A percentile compares a stretch with the other conserved stretches of the same genome.
phyloP scores from a whole-genome alignment of 768 basidiomycete genomes.

The Kockovaella imperatae region DNA sequence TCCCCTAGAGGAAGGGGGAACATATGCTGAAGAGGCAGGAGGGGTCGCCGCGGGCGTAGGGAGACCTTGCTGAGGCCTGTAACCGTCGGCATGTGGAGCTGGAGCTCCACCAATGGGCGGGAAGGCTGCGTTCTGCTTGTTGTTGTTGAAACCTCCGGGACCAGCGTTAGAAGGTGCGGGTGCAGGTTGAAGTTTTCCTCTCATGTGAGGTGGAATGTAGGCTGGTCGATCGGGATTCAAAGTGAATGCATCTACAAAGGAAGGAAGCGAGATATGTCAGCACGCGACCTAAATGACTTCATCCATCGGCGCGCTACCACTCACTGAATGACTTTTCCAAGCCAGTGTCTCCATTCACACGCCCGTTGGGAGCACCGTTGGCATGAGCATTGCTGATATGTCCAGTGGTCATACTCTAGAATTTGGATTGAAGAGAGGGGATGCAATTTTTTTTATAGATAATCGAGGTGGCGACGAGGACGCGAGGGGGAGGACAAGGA shows the following conservation, averaged over 20 bases:
- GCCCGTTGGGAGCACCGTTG: conserved; percentile 12
- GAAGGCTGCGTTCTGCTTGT: too few relatives aligned
- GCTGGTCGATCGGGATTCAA: conserved; percentile 45
- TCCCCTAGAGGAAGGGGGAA: conserved; percentile 19
- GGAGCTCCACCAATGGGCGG: conserved; percentile 16
- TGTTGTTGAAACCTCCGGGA: too few relatives aligned
- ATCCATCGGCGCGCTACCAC: conserved; percentile 5
- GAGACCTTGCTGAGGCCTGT: conserved; percentile 24
- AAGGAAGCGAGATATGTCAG: conserved; percentile 10
- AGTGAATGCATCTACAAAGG: conserved; percentile 20
- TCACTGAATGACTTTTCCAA: conserved; percentile 42
- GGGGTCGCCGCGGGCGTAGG: conserved; percentile 37
- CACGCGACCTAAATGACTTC: background rate
- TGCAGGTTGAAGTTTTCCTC: conserved; percentile 19
- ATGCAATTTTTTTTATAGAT: conserved; percentile 4
- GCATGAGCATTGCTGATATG: conserved; percentile 19
- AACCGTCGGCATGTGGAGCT: conserved; percentile 16
- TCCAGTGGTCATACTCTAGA: conserved; percentile 22
- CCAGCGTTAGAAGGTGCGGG: conserved; percentile 22
- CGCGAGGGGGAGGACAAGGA: background rate
- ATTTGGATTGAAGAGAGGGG: background rate
- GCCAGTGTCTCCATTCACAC: conserved; percentile 24
- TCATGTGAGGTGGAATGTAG: conserved; percentile 46
- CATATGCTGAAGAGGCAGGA: conserved; percentile 17
- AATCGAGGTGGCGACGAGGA: conserved; percentile 1